These are phyloP conservation scores for Millerozyma miso DNA, from an alignment of 805 yeast species.

Conservation along the genomic window DNA sequence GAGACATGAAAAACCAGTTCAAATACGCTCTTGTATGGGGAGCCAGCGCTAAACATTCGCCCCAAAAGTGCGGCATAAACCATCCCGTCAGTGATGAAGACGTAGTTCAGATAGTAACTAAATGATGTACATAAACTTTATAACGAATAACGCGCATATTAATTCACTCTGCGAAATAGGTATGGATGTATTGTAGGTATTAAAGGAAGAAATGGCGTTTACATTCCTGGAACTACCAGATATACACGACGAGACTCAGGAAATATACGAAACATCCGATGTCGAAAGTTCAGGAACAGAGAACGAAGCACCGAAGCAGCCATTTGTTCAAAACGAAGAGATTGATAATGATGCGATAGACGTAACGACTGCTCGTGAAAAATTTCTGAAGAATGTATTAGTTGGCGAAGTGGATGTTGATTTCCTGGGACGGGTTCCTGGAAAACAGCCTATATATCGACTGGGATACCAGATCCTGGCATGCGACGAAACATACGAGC, in stretches of 20 bases:
- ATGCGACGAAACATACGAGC: constrained; percentile 33
- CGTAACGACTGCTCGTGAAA: constrained; percentile 12
- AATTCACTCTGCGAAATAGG: neutral
- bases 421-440: constrained; percentile 31
- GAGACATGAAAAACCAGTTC: constrained; percentile 88
- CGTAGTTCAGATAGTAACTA: constrained; percentile 86
- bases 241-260: constrained; percentile 23
- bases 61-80: constrained; percentile 89
- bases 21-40: constrained; percentile 98
- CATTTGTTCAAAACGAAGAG: constrained; percentile 3
- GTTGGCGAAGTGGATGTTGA: constrained; percentile 25
- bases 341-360: constrained; percentile 13
- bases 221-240: constrained; percentile 11
- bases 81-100: constrained; percentile 90
- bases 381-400: constrained; percentile 22
- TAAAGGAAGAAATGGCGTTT: neutral
- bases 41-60: constrained; percentile 87
- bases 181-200: neutral
- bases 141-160: constrained; percentile 1
- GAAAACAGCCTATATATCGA: constrained; percentile 8
- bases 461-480: constrained; percentile 20
- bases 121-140: constrained; percentile 32
- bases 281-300: constrained; percentile 19
- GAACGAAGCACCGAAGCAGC: constrained; percentile 3
- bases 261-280: constrained; percentile 47